Evolutionary conservation across 305 asterid genomes (phyloP).

Genomic region (Ajuga reptans): DNA sequence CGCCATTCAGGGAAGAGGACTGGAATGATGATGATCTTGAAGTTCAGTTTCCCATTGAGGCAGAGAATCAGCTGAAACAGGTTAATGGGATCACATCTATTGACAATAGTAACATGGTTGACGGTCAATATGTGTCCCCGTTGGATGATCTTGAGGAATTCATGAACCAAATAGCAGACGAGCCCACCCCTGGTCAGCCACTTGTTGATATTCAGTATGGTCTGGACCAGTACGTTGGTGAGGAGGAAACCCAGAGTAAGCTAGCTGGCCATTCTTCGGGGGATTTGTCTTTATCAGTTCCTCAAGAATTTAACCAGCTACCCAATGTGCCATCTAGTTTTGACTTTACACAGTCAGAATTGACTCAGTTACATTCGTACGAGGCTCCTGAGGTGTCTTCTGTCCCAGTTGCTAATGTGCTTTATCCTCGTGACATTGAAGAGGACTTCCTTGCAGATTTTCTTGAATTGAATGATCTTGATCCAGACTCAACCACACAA

Average conservation of each 20-base stretch:
- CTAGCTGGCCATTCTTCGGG: slow-evolving; percentile 32
- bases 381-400: slow-evolving; percentile 58
- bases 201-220: slow-evolving; percentile 20
- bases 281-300: slow-evolving; percentile 22
- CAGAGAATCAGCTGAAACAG: slow-evolving; percentile 25
- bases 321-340: slow-evolving; percentile 28
- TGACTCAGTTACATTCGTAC: slow-evolving; percentile 32
- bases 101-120: slow-evolving; percentile 9
- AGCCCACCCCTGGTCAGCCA: slow-evolving; percentile 28
- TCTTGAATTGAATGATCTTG: slow-evolving; percentile 77
- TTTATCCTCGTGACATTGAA: slow-evolving; percentile 20
- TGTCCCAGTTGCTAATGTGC: slow-evolving; percentile 16
- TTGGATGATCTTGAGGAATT: slow-evolving; percentile 51
- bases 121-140: slow-evolving; percentile 19
- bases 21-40: slow-evolving; percentile 58
- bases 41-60: slow-evolving; percentile 23
- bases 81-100: slow-evolving; percentile 22
- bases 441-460: slow-evolving; percentile 52
- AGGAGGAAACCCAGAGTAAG: slow-evolving; percentile 35
- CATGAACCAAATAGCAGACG: slow-evolving; percentile 42
- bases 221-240: slow-evolving; percentile 29
- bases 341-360: slow-evolving; percentile 36
- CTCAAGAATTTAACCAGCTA: slow-evolving; percentile 26
- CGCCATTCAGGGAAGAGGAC: slow-evolving; percentile 83
- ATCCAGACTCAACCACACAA: slow-evolving; percentile 27